phyloP scores from a whole-genome alignment of 2,329 filamentous ascomycete genomes.

The Pestalotiopsis sp. region DNA sequence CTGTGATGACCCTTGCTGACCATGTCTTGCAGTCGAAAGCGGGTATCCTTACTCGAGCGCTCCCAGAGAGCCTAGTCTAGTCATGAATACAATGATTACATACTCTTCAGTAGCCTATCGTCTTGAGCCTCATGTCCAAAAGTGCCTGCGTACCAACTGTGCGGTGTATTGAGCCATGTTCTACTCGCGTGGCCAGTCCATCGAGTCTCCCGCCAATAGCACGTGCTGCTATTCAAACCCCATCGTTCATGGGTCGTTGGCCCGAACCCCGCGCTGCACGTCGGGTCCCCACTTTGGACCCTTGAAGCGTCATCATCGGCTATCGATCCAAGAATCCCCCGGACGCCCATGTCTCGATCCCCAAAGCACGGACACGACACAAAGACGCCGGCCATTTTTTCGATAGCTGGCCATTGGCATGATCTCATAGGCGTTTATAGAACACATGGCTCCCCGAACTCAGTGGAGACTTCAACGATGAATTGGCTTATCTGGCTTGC shows the following conservation, averaged over 20 bases:
- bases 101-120: neutral
- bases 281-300: neutral
- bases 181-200: neutral
- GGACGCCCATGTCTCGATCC: neutral
- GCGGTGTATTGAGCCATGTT: too few species aligned
- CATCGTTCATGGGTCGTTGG: neutral
- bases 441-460: neutral
- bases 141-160: too few species aligned
- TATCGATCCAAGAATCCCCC: neutral
- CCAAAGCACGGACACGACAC: neutral
- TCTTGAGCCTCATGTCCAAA: too few species aligned
- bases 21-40: neutral
- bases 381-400: neutral
- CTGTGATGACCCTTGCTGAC: neutral
- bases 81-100: neutral
- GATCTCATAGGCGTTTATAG: constrained; percentile 11
- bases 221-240: neutral
- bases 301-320: neutral
- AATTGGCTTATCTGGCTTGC: neutral
- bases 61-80: neutral
- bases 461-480: neutral
- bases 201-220: too few species aligned
- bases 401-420: constrained; percentile 1
- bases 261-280: constrained; percentile 2
- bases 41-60: neutral